Evolutionary conservation across 768 basidiomycete species (phyloP).

Genomic region (Pulveroboletus sp.): DNA sequence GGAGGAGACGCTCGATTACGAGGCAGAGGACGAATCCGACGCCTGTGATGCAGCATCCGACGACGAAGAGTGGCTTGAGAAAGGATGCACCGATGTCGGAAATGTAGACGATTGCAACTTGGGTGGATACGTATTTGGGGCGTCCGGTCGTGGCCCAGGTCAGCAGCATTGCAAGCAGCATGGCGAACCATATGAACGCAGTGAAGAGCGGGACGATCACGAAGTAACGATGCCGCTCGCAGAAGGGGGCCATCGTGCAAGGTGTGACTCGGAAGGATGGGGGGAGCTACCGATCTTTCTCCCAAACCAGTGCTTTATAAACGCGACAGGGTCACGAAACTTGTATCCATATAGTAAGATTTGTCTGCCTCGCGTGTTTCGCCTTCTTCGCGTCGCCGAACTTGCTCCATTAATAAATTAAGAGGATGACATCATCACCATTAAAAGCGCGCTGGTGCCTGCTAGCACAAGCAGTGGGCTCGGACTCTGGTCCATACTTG

Average conservation of each 20-base stretch:
- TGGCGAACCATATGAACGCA: slow-evolving; percentile 68
- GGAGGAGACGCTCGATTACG: slow-evolving; percentile 55
- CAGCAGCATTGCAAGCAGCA: slow-evolving; percentile 64
- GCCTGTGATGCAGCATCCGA: slow-evolving; percentile 60
- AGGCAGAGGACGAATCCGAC: slow-evolving; percentile 59
- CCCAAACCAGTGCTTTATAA: no score
- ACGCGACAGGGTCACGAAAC: background rate
- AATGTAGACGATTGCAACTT: slow-evolving; percentile 64
- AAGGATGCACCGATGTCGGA: slow-evolving; percentile 72
- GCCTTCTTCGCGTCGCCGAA: no score
- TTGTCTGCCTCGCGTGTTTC: background rate
- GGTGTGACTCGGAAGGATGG: background rate
- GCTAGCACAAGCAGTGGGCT: no score
- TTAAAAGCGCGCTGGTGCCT: no score
- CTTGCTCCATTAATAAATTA: no score
- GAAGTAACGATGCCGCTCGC: slow-evolving; percentile 50
- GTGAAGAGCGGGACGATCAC: slow-evolving; percentile 60
- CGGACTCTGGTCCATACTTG: no score
- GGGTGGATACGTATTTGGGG: slow-evolving; percentile 46
- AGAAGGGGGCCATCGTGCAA: slow-evolving; percentile 14
- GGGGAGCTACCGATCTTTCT: no score
- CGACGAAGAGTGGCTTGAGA: slow-evolving; percentile 73
- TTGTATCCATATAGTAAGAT: background rate
- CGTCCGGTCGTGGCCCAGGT: slow-evolving; percentile 67
- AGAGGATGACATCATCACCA: no score